Conservation (phyloP, 2,329 filamentous ascomycete genomes). For the Hypoxylon sp. region DNA sequence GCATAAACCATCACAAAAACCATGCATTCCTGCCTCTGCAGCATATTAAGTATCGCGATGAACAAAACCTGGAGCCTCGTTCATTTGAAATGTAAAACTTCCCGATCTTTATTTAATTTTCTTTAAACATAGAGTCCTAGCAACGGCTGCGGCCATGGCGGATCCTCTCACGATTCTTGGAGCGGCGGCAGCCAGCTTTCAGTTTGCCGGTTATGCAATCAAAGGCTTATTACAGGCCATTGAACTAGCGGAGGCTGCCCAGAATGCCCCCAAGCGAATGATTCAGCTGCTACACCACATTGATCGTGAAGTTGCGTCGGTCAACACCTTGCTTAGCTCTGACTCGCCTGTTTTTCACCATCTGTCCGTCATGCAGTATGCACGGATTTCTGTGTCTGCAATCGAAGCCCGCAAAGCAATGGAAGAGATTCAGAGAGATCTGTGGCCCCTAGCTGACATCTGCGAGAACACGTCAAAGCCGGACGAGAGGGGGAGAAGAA, state of each 20-base stretch:
- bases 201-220: not conserved
- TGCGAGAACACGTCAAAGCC: not conserved
- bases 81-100: too few species aligned
- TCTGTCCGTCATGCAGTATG: slow-evolving; percentile 6
- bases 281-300: slow-evolving; percentile 7
- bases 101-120: too few species aligned
- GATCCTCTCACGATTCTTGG: slow-evolving; percentile 8
- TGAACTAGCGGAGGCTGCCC: not conserved
- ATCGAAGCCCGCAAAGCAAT: slow-evolving; percentile 12
- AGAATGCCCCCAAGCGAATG: not conserved
- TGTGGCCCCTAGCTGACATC: slow-evolving; percentile 1
- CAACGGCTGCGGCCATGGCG: too few species aligned
- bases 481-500: not conserved
- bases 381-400: slow-evolving; percentile 4
- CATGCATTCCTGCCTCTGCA: too few species aligned
- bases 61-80: too few species aligned
- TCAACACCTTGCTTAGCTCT: slow-evolving; percentile 3
- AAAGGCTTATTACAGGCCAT: slow-evolving; percentile 2
- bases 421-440: slow-evolving; percentile 2
- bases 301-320: slow-evolving; percentile 1
- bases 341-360: slow-evolving; percentile 5
- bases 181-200: slow-evolving; percentile 4
- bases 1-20: too few species aligned
- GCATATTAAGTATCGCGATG: too few species aligned
- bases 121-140: too few species aligned